phyloP scores from a whole-genome alignment of 2,329 filamentous ascomycete species.

The Pseudocercospora fuligena region DNA sequence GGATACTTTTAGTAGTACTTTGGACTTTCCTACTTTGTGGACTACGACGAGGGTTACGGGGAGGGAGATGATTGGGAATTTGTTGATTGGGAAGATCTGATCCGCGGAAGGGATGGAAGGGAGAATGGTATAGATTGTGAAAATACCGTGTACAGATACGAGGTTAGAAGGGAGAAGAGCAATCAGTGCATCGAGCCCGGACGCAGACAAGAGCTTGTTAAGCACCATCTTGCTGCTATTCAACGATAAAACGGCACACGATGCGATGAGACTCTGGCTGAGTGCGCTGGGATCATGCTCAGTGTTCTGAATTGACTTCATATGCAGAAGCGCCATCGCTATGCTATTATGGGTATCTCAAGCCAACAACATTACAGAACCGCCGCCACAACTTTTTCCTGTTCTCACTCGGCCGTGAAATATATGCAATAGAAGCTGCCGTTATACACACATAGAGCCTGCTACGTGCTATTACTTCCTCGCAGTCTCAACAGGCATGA shows the following conservation, averaged over 20 bases:
- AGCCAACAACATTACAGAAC: background rate
- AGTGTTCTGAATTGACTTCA: background rate
- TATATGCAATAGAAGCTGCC: constrained; percentile 1
- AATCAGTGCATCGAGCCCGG: too few relatives aligned
- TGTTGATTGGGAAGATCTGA: constrained; percentile 72
- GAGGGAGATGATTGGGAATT: constrained; percentile 74
- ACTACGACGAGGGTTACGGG: constrained; percentile 75
- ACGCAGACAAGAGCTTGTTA: too few relatives aligned
- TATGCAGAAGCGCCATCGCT: background rate
- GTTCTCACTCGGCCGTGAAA: background rate
- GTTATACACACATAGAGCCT: constrained; percentile 21
- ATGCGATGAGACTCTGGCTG: background rate
- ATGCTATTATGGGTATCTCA: constrained; percentile 2
- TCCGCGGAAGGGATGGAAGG: background rate
- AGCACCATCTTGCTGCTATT: background rate
- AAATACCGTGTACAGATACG: background rate
- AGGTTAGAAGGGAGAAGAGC: too few relatives aligned
- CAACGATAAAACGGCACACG: too few relatives aligned
- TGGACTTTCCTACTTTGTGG: constrained; percentile 86
- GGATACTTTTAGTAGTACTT: constrained; percentile 77
- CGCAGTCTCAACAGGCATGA: background rate
- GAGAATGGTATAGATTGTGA: background rate
- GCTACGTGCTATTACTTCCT: constrained; percentile 27
- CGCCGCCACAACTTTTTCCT: background rate
- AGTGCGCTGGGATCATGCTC: too few relatives aligned